These are phyloP conservation scores for Papiliotrema flavescens DNA, from an alignment of 1,284 basidiomycete genomes.

Conservation along the genomic window DNA sequence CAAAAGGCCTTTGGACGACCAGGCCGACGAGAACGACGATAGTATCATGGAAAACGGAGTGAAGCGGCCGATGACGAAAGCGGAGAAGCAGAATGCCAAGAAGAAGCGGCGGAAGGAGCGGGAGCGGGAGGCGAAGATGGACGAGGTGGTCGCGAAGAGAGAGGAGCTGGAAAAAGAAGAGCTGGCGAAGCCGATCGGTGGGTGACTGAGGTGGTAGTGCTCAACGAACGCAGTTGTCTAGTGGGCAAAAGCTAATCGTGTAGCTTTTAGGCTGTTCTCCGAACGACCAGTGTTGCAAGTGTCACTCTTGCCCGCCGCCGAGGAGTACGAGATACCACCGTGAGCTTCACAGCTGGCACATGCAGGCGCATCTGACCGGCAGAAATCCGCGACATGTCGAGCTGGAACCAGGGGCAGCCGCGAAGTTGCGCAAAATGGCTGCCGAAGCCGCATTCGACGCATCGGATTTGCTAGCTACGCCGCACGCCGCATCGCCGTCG, in stretches of 20 bases:
- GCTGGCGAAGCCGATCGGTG: constrained; percentile 11
- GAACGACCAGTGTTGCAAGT: constrained; percentile 19
- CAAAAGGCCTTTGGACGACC: not conserved
- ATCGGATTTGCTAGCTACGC: not conserved
- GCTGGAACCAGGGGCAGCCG: not conserved
- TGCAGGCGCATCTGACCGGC: not conserved
- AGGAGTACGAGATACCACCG: constrained; percentile 20
- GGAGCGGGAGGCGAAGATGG: constrained; percentile 22
- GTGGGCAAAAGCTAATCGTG: not conserved
- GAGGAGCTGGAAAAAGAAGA: constrained; percentile 1
- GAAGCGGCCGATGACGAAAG: constrained; percentile 36
- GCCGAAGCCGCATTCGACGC: not conserved
- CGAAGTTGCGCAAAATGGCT: not conserved
- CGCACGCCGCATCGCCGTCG: not conserved
- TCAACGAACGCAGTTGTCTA: not conserved
- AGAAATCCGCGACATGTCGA: constrained; percentile 11
- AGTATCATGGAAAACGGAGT: constrained; percentile 8
- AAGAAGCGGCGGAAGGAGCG: constrained; percentile 43
- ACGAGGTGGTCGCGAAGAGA: constrained; percentile 6
- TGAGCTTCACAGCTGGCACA: constrained; percentile 9
- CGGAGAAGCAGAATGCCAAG: constrained; percentile 45
- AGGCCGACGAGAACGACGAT: not conserved
- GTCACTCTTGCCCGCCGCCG: constrained; percentile 12
- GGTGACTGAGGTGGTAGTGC: constrained; percentile 3
- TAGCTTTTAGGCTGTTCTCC: constrained; percentile 36